These are phyloP conservation scores for Fraxinus excelsior DNA, from an alignment of 257 asterid genomes.

Conservation along the genomic window DNA sequence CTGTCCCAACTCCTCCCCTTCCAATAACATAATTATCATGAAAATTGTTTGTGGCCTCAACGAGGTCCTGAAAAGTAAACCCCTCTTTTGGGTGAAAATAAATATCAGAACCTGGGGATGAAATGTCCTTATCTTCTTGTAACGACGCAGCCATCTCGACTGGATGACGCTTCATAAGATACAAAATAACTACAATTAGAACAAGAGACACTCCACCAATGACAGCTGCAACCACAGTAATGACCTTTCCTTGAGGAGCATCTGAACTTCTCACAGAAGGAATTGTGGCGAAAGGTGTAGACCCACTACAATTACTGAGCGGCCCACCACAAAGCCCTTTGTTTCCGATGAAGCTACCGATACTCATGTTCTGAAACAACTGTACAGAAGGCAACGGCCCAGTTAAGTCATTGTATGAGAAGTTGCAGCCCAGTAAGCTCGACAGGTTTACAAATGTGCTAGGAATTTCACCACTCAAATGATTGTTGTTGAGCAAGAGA, in stretches of 20 bases:
- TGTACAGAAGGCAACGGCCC: slow-evolving; percentile 77
- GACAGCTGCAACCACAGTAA: slow-evolving; percentile 62
- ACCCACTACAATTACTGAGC: slow-evolving; percentile 54
- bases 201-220: slow-evolving; percentile 86
- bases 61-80: slow-evolving; percentile 80
- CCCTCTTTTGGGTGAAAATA: slow-evolving; percentile 92
- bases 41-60: slow-evolving; percentile 85
- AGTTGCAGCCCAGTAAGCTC: slow-evolving; percentile 82
- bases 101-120: slow-evolving; percentile 62
- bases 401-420: slow-evolving; percentile 70
- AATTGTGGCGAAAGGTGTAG: slow-evolving; percentile 22
- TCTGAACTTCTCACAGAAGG: slow-evolving; percentile 27
- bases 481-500: slow-evolving; percentile 68
- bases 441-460: slow-evolving; percentile 71
- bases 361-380: slow-evolving; percentile 68
- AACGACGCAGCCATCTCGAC: slow-evolving; percentile 36
- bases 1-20: slow-evolving; percentile 86
- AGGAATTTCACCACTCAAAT: slow-evolving; percentile 78
- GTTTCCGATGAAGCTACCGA: slow-evolving; percentile 73
- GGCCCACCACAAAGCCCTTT: slow-evolving; percentile 86
- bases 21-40: slow-evolving; percentile 72
- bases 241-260: slow-evolving; percentile 56
- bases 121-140: slow-evolving; percentile 52
- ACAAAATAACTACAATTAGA: slow-evolving; percentile 57
- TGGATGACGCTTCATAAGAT: slow-evolving; percentile 61